These are phyloP conservation scores for Emydomyces testavorans DNA, from an alignment of 2,329 filamentous ascomycete genomes.

Conservation along the genomic window DNA sequence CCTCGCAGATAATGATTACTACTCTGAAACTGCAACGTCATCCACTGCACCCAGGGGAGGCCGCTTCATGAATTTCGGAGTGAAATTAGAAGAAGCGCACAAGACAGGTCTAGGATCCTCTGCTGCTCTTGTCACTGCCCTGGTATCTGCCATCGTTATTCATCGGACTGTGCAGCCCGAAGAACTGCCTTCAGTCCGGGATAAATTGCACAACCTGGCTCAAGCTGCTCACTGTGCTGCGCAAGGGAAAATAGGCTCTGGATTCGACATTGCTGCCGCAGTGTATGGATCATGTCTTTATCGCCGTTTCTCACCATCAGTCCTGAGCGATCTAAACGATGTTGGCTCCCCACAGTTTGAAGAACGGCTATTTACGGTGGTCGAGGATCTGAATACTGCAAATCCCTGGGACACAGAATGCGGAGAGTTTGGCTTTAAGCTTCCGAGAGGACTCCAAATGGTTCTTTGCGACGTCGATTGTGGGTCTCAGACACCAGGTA, in stretches of 20 bases:
- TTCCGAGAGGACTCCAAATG: conserved; percentile 63
- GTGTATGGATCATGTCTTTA: conserved; percentile 88
- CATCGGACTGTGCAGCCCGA: conserved; percentile 35
- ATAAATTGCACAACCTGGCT: conserved; percentile 75
- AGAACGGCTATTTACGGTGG: conserved; percentile 49
- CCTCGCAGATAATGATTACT: conserved; percentile 92
- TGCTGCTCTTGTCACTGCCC: conserved; percentile 79
- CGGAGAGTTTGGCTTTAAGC: conserved; percentile 53
- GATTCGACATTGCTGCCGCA: conserved; percentile 88
- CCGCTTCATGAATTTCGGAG: conserved; percentile 66
- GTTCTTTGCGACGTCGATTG: conserved; percentile 96
- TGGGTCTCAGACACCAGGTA: conserved; percentile 81
- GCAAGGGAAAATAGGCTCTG: conserved; percentile 90
- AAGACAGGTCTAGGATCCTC: conserved; percentile 95
- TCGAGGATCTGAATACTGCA: conserved; percentile 46
- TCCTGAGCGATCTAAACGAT: conserved; percentile 58
- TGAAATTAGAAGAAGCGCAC: conserved; percentile 65
- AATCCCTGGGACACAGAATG: conserved; percentile 70
- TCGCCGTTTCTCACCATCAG: conserved; percentile 73
- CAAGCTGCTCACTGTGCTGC: conserved; percentile 91
- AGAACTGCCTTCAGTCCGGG: conserved; percentile 41
- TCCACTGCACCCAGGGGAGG: conserved; percentile 26
- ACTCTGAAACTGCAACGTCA: conserved; percentile 55
- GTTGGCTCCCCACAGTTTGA: conserved; percentile 57
- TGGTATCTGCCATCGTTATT: conserved; percentile 46